Base-by-base conservation (phyloP, 2,329 filamentous ascomycete genomes). In the Calonectria crousiana region DNA sequence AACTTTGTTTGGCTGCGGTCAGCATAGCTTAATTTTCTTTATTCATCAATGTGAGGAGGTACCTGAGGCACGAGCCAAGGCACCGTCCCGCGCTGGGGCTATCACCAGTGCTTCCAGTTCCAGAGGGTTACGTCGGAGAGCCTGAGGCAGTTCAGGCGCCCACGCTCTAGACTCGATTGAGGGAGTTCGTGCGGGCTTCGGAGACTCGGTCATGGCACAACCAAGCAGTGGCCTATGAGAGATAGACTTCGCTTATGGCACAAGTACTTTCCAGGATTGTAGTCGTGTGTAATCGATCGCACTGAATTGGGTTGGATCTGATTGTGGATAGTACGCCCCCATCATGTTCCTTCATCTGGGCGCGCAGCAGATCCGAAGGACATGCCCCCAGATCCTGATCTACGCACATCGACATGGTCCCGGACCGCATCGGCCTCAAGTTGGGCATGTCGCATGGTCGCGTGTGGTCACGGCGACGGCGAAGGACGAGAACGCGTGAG, bases 291-390 rank as follows among this genome's bases (percentile, higher is more conserved):
- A 51, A 65, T 66, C 52, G 52, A 69, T 41, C 51, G 67, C 67
- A 41, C 41, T 65, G 47, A 60, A 53, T 47, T 68, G 64, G 52
- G 70, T 47, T 62, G 64, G 18, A 64, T 64, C 52, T 26, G 41
- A 56, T 28, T 28, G 60, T 44, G n/a, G 44, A 64, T 18, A 47
- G 71, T 69, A 73, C 71, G 56, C 64, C 52, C 36, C 47, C 58
- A 23, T 65, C 58, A 62, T 20, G 71, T 73, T 65, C 71, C 62
- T 65, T 67, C 47, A 72, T 64, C 71, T 68, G 49, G 66, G 64
- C 67, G 71, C 56, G 56, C 68, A 70, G 68, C 44, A 73, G 71
- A 73, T 73, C 71, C 71, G 67, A 73, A 73, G 53, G 41, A 62
- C 71, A 70, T 70, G 66, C 56, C 62, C 62, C 69, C 64, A 53